Conservation (phyloP, 2,329 filamentous ascomycete genomes). For the Fusarium concolor region DNA sequence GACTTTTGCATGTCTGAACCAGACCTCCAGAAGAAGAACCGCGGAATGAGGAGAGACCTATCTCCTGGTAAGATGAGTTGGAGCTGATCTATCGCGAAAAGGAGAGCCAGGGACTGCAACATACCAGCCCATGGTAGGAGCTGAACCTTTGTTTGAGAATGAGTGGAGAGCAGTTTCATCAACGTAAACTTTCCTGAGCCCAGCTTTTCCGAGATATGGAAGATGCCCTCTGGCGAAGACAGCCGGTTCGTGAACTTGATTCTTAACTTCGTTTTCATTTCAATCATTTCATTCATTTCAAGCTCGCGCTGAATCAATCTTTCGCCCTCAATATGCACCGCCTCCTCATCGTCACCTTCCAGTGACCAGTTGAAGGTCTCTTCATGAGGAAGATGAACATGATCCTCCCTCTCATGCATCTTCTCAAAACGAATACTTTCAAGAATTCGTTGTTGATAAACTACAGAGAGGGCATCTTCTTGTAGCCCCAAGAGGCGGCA, state of each 20-base stretch:
- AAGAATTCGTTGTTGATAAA: constrained; percentile 1
- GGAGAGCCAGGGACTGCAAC: no score
- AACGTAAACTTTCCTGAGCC: neutral
- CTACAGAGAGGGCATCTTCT: neutral
- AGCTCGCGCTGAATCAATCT: no score
- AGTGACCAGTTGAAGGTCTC: constrained; percentile 2
- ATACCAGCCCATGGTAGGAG: neutral
- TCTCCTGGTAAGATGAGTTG: no score
- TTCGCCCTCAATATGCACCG: rapidly evolving
- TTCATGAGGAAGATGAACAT: neutral
- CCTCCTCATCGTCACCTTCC: neutral
- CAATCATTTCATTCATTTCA: neutral
- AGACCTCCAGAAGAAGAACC: constrained; percentile 8
- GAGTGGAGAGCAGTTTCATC: neutral
- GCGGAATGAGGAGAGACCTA: neutral
- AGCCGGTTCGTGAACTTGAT: neutral
- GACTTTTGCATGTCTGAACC: neutral
- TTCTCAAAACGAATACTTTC: neutral
- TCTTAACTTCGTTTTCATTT: neutral
- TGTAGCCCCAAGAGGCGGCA: neutral
- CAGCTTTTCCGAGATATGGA: neutral
- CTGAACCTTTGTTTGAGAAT: neutral
- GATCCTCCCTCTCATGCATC: neutral
- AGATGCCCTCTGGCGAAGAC: neutral
- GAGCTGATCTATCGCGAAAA: no score